These are phyloP conservation scores for Termitomyces sp. DNA, from an alignment of 768 basidiomycete species.

Conservation along the genomic window DNA sequence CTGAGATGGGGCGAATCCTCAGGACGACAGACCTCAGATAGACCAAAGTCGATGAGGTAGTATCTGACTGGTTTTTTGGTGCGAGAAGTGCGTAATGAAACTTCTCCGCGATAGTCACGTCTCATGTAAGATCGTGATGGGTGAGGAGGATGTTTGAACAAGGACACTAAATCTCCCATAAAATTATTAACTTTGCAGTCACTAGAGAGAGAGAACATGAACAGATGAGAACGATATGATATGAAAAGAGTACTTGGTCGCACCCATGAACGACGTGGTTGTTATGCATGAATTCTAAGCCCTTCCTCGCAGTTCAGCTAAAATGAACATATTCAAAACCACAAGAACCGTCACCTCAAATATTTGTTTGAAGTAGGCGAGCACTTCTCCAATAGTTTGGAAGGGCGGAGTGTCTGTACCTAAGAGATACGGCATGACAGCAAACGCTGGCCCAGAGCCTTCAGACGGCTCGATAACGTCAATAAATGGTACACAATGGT, in stretches of 20 bases:
- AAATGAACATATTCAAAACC: too few relatives aligned
- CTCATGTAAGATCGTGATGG: neutral
- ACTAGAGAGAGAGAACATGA: neutral
- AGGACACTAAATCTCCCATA: neutral
- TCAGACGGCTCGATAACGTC: neutral
- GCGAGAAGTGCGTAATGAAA: neutral
- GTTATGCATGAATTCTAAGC: neutral
- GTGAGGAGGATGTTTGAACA: neutral
- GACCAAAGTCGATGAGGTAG: too few relatives aligned
- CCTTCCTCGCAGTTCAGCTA: neutral
- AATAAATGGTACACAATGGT: neutral
- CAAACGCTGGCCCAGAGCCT: neutral
- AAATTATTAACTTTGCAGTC: neutral
- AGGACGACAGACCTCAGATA: too few relatives aligned
- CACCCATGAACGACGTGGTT: slow-evolving; percentile 1
- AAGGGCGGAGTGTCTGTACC: neutral
- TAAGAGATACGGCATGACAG: neutral
- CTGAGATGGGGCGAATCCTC: too few relatives aligned
- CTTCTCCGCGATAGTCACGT: neutral
- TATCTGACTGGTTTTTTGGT: neutral
- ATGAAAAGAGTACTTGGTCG: neutral
- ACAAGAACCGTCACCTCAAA: neutral
- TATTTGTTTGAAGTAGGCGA: neutral
- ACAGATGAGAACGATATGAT: neutral
- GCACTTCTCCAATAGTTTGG: neutral